Conservation (phyloP, 371 early-diverging fungal genomes). For the Batrachochytrium dendrobatidis region DNA sequence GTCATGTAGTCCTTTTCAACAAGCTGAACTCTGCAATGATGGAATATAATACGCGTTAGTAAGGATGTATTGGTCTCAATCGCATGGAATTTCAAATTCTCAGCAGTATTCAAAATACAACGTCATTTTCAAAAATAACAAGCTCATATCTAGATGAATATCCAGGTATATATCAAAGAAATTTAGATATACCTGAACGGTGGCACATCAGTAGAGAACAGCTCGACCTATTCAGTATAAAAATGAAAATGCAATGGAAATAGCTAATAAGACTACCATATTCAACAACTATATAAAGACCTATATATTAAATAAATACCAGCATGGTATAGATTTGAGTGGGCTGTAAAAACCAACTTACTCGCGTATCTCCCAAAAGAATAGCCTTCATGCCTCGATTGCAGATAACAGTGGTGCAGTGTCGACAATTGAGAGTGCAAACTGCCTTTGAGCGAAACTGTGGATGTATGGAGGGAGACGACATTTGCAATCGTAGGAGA, state of each 20-base stretch:
- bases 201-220: constrained; percentile 38
- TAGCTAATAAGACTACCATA: neutral
- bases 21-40: constrained; percentile 23
- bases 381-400: constrained; percentile 44
- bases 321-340: too few relatives aligned
- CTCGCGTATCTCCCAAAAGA: constrained; percentile 34
- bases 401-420: constrained; percentile 34
- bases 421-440: constrained; percentile 32
- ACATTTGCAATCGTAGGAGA: neutral
- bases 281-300: too few relatives aligned
- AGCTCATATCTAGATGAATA: too few relatives aligned
- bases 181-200: constrained; percentile 24
- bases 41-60: too few relatives aligned
- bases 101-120: too few relatives aligned
- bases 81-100: too few relatives aligned
- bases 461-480: constrained; percentile 20
- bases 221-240: constrained; percentile 24
- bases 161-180: too few relatives aligned
- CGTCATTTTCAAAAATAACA: neutral
- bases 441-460: constrained; percentile 42
- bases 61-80: too few relatives aligned
- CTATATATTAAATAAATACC: too few relatives aligned
- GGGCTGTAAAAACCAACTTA: neutral
- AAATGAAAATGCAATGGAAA: neutral
- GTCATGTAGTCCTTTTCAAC: constrained; percentile 43